Base-by-base conservation (phyloP, 345 rosid species). In the Linum lewisii region DNA sequence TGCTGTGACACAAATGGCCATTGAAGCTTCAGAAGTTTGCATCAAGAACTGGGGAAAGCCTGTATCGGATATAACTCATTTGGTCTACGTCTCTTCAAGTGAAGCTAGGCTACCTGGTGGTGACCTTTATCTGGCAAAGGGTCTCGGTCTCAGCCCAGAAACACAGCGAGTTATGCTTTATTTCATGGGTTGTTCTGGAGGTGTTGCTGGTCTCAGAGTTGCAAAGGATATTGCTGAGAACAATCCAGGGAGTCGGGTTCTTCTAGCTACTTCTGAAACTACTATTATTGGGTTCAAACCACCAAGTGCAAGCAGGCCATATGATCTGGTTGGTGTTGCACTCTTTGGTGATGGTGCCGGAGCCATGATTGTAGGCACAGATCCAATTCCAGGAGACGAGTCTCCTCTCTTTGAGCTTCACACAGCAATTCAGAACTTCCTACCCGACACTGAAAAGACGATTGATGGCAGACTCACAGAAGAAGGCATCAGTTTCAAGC, bases 151-250 rank as follows among this genome's bases (percentile, higher is more conserved):
- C 15, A 82, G 73, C 65, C 85, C 64, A 18, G 88, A 87, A 37
- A 90, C 89, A 25, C 73, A 76, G 51, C 82, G 94, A 18, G 91
- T 93, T 32, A 84, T 93, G 95, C 81, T 93, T 3, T 89, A 93
- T 69, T 93, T 93, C 51, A 84, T 89, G 0, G 92, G 97, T 49
- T 93, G 95, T 64, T 89, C 87, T 24, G 97, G 97, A 4, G 97
- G 95, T 3, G 94, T 82, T 59, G 80, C 99, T 6, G 97, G 97
- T 58, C 90, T 93, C 29, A 78, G 97, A 21, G 97, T 93, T 2
- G 97, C 95, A 57, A 93, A 93, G 70, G 99, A 93, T 79, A 83
- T 89, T 14, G 99, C 88, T 2, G 95, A 93, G 72, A 93, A 93
- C 78, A 93, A 89, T 53, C 94, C 95, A 0, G 97, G 99, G 34